Evolutionary conservation across 1,139 yeast species (phyloP), one percentile per base, ranked within the genome.

Genomic region (Geotrichum phurueaensis): DNA sequence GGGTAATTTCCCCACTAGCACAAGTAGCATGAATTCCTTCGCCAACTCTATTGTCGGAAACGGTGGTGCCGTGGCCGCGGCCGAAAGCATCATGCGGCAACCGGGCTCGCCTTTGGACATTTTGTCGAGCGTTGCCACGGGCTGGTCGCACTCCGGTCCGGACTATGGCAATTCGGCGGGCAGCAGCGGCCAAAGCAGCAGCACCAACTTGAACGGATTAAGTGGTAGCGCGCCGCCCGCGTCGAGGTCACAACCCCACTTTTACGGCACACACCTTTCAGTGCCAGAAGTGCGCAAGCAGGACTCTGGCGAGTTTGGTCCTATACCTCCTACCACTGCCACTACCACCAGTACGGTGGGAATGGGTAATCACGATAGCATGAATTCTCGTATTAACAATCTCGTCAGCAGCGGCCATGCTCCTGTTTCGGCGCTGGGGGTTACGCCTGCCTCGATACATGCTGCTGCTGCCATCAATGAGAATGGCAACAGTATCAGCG

Each of bases 31-130:
- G 43, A 36, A 36, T 36, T 36, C 43, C 18, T 36, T 36, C 18
- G 1, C 43, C 43, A 20, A 2, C 27, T 23, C 51, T 27, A 22
- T 59, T 22, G 51, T 20, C 55, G 53, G 48, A 56, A 57, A 23
- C 59, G 22, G 53, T 7, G 15, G 13, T 9, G 43, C 36, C n/a
- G 27, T 51, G 53, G 39, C 23, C 13, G 39, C 22, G 20, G 53
- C 27, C 53, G 36, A 31, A 18, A 31, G 4, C 36, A 20, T 51
- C 12, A 22, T 22, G 27, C 51, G 27, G 25, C 57, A 54, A 27
- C 66, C 69, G 33, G 70, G 71, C 57, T 68, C 70, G 18, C 68
- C 72, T 3, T 56, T 74, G 22, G 76, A 74, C 47, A 66, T 73
- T 23, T 51, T 73, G 9, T 67, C 70, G 0, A 61, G 65, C 22